These are phyloP conservation scores for Suillus hirtellus DNA, from an alignment of 768 basidiomycete species.

Conservation along the genomic window DNA sequence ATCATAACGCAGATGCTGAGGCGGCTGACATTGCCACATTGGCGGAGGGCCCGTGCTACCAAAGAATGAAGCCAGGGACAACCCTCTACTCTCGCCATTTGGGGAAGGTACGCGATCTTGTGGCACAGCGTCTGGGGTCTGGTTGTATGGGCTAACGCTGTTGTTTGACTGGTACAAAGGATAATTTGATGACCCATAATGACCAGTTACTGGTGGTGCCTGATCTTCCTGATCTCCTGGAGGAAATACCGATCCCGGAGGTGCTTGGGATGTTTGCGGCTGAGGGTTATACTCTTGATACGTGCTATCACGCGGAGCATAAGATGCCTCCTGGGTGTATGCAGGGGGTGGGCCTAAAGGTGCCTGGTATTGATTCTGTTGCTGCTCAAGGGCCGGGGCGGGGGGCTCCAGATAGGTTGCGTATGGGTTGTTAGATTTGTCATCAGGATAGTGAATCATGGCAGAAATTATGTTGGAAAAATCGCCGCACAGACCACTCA, in stretches of 20 bases:
- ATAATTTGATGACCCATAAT: slow-evolving; percentile 8
- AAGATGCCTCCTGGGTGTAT: neutral
- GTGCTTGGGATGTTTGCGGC: slow-evolving; percentile 10
- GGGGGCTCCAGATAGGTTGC: slow-evolving; percentile 17
- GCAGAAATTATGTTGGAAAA: neutral
- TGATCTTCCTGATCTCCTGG: slow-evolving; percentile 6
- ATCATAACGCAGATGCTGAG: slow-evolving; percentile 17
- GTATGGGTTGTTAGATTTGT: slow-evolving; percentile 25
- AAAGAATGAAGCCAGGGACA: slow-evolving; percentile 28
- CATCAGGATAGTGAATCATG: slow-evolving; percentile 27
- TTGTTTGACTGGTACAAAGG: neutral
- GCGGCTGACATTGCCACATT: slow-evolving; percentile 27
- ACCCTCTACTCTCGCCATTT: neutral
- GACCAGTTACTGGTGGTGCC: slow-evolving; percentile 11
- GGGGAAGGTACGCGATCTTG: slow-evolving; percentile 13
- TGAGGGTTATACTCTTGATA: slow-evolving; percentile 14
- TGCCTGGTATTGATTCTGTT: slow-evolving; percentile 10
- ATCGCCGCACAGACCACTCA: too few relatives aligned
- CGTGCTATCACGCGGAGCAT: slow-evolving; percentile 16
- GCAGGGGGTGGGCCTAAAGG: slow-evolving; percentile 17
- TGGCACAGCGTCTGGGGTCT: slow-evolving; percentile 1
- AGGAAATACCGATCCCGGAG: slow-evolving; percentile 9
- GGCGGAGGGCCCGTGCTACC: slow-evolving; percentile 27
- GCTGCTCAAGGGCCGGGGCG: slow-evolving; percentile 4
- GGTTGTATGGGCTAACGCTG: neutral